phyloP scores from a whole-genome alignment of 345 rosid genomes.

The Sisymbrium irio region DNA sequence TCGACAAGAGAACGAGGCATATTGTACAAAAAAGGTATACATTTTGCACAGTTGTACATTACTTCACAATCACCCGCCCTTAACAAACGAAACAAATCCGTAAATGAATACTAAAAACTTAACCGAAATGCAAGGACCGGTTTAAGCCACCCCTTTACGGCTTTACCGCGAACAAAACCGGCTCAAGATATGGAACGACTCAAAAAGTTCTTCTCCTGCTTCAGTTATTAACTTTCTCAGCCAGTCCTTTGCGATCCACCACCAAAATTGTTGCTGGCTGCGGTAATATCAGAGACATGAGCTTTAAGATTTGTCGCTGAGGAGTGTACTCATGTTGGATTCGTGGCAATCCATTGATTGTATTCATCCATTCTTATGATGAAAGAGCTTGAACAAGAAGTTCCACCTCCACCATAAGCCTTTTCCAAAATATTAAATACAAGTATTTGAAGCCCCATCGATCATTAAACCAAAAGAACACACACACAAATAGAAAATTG shows the following conservation, averaged over 20 bases:
- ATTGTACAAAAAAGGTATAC: not conserved
- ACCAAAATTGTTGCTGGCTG: not conserved
- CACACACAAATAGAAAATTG: not conserved
- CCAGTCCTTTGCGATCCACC: not conserved
- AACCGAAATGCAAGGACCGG: not conserved
- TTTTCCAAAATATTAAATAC: conserved; percentile 22
- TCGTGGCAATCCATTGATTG: conserved; percentile 58
- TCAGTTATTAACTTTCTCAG: not conserved
- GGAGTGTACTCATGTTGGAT: conserved; percentile 18
- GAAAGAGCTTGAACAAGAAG: conserved; percentile 68
- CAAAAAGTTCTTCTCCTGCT: not conserved
- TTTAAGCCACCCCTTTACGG: not conserved
- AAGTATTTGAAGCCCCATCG: not conserved
- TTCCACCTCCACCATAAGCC: conserved; percentile 95
- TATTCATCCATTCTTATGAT: conserved; percentile 89
- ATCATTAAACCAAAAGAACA: not conserved
- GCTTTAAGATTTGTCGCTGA: not conserved
- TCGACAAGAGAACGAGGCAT: not conserved
- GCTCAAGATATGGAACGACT: not conserved
- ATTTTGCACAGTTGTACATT: not conserved
- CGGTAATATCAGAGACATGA: not conserved
- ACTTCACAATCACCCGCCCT: not conserved
- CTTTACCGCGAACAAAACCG: not conserved
- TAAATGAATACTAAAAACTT: not conserved
- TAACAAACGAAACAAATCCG: not conserved